Evolutionary conservation across 169 alveolate genomes (phyloP).

Genomic region (Eimeria zaria): DNA sequence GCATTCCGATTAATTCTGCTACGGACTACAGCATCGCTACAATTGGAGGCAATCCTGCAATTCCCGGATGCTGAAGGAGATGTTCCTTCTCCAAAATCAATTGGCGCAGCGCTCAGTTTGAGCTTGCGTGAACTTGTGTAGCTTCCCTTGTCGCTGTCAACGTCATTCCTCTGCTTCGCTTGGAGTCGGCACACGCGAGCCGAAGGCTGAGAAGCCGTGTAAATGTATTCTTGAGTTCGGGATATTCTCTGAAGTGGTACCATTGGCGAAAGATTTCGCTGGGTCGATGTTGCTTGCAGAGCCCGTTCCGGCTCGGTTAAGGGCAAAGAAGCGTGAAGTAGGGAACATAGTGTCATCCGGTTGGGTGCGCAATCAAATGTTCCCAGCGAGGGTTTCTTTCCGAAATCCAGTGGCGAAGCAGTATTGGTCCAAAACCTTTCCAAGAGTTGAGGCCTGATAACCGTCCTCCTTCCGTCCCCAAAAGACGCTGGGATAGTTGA

Average conservation of each 20-base stretch:
- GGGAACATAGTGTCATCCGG: slow-evolving; percentile 21
- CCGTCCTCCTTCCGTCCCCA: neutral
- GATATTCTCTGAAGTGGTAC: neutral
- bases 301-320: neutral
- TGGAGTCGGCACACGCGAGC: neutral
- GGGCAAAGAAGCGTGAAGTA: slow-evolving; percentile 15
- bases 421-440: neutral
- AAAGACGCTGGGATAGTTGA: neutral
- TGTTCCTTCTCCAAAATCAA: neutral
- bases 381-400: neutral
- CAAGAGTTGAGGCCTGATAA: slow-evolving; percentile 10
- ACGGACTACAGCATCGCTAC: neutral
- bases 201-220: neutral
- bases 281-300: neutral
- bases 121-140: neutral
- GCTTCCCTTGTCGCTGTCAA: neutral
- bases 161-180: neutral
- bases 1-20: neutral
- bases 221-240: neutral
- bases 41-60: neutral
- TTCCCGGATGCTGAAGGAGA: neutral
- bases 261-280: neutral
- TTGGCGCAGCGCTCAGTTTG: slow-evolving; percentile 20
- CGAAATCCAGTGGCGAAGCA: neutral
- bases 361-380: slow-evolving; percentile 2